These are phyloP conservation scores for Diplodia scrobiculata DNA, from an alignment of 2,329 filamentous ascomycete species.

Conservation along the genomic window DNA sequence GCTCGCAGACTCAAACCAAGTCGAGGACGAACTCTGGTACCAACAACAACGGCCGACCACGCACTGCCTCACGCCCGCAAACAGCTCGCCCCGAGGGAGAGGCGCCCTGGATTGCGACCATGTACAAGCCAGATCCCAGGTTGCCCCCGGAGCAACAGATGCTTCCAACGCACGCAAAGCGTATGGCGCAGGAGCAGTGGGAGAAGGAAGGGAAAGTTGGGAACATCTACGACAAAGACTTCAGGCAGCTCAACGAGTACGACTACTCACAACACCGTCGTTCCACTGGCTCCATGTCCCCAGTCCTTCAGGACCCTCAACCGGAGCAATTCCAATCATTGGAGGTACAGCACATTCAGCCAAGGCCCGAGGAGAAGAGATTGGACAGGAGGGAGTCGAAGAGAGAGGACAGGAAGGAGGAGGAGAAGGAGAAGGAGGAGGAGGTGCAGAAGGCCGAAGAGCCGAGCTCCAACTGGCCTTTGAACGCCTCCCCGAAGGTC, in stretches of 20 bases:
- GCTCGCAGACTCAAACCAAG: constrained; percentile 23
- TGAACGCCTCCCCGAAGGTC: constrained; percentile 11
- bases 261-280: constrained; percentile 43
- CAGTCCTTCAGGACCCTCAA: constrained; percentile 36
- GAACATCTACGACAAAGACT: constrained; percentile 81
- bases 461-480: background rate
- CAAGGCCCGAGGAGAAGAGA: background rate
- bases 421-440: background rate
- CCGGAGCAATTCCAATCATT: constrained; percentile 33
- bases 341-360: background rate
- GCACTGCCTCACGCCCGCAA: constrained; percentile 59
- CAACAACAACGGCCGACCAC: constrained; percentile 51
- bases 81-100: constrained; percentile 83
- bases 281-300: constrained; percentile 19
- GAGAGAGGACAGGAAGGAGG: background rate
- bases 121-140: constrained; percentile 93
- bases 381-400: background rate
- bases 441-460: background rate
- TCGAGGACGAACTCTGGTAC: constrained; percentile 29
- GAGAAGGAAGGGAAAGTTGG: constrained; percentile 87
- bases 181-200: constrained; percentile 93
- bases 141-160: constrained; percentile 94
- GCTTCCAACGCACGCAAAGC: constrained; percentile 86
- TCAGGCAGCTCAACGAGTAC: constrained; percentile 74
- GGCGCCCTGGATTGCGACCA: constrained; percentile 89